Base-by-base conservation (phyloP, 495 filamentous ascomycete genomes). In the Xylaria cubensis region DNA sequence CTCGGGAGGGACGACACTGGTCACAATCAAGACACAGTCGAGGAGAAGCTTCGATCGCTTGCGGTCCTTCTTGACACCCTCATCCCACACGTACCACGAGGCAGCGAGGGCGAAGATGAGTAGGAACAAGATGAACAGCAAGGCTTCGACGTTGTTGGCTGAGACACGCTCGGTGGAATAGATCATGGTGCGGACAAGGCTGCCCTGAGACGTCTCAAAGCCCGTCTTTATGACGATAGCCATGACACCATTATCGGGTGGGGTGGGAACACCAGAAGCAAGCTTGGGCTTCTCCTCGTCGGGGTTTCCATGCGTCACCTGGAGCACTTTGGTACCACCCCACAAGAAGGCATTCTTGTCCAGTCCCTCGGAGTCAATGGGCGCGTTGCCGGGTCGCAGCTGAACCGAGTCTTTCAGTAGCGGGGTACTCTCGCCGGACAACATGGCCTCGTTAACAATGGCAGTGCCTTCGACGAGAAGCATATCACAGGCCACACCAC, bases 1-100 rank as follows among this genome's bases (percentile, higher is more conserved):
- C 78, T 99, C 96, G 9, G 96, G 96, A 24, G 96, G 96, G 4
- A 99, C 96, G 67, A 99, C 96, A 78, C 94, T 97, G 24, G 96
- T 99, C 74, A 98, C 88, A 76, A 99, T 99, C 71, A 99, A 89
- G 75, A 99, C 90, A 82, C 96, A 99, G 82, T 99, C 96, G 66
- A 99, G 89, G 70, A 99, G 88, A 41, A 99, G 88, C 88, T 99
- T 99, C 26, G 94, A 97, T 70, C 96, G 90, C 86, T 98, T 98
- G 76, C 96, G 91, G 80, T 98, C 95, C 84, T 91, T 92, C 68
- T 87, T 82, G 48, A 98, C 95, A 83, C 96, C 96, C 81, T 99
- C 95, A 71, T 94, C 89, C 96, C 96, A 99, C 62, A 99, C 96
- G 80, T 99, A 99, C 96, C 97, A 98, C n/a, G 95, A 97, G 42